Evolutionary conservation across 2,329 filamentous ascomycete species (phyloP), one percentile per base, ranked within the genome.

Genomic region (Aspergillus fructus): DNA sequence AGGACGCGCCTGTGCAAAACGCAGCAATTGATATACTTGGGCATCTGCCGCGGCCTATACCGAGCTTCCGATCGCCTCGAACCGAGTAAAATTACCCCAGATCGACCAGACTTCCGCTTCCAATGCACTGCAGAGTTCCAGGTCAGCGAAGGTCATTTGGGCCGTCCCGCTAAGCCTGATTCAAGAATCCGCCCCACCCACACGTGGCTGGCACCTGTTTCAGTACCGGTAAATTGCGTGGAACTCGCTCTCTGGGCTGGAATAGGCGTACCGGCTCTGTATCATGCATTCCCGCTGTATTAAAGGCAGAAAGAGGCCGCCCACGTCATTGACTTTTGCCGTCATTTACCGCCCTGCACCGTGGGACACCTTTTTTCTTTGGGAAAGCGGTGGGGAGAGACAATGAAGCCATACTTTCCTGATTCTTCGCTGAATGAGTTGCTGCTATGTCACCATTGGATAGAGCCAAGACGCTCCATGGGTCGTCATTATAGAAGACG

Each of bases 181-280:
- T 27, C 42, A 56, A 47, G 9, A 27, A 3, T 49, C 56, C 55
- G 42, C 56, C 55, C 60, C 56, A 60, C 59, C 43, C 51, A 58
- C 63, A 66, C 64, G 64, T 66, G 63, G 64, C 63, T 61, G 49
- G 52, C 53, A 58, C 42, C 41, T 47, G 43, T 53, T 43, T 54
- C 34, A 48, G 34, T 55, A 48, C 52, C 43, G 24, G 43, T 47
- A 33, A 30, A 49, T 39, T 27, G n/a, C 21, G 43, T 41, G 46
- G 34, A 49, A 48, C 37, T 24, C 43, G 11, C 13, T 30, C 27
- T 30, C 9, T 9, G 27, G 27, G 27, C 27, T 30, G 27, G 27
- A 30, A 30, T 30, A 30, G 27, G 27, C 27, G 27, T 30, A 30
- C 27, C 27, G 9, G 27, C 27, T 30, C 27, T 30, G 27, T 30